A percentile compares a stretch with the other conserved stretches of the same genome.
phyloP scores from a whole-genome alignment of 2,329 filamentous ascomycete species.

The Claviceps monticola region DNA sequence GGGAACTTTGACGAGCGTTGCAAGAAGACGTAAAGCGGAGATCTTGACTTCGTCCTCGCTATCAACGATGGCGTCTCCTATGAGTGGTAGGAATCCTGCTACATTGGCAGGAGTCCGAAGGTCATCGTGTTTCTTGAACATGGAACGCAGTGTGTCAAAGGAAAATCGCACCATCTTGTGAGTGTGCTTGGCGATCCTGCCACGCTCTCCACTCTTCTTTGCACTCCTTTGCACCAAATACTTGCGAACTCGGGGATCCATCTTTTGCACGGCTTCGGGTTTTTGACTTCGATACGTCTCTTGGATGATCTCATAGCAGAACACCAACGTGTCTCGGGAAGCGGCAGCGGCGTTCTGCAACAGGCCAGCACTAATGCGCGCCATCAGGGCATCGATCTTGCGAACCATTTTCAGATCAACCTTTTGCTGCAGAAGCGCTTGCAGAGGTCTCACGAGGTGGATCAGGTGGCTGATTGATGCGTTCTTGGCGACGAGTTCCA shows the following conservation, averaged over 20 bases:
- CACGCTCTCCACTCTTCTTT: slow-evolving; percentile 58
- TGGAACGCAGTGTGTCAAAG: slow-evolving; percentile 69
- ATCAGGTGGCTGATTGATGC: slow-evolving; percentile 63
- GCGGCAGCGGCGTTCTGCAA: slow-evolving; percentile 68
- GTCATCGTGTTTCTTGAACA: slow-evolving; percentile 74
- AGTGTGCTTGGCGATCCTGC: slow-evolving; percentile 61
- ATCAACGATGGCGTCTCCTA: slow-evolving; percentile 74
- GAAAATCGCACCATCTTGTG: slow-evolving; percentile 84
- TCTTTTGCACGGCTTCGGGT: slow-evolving; percentile 34
- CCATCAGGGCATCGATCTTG: slow-evolving; percentile 81
- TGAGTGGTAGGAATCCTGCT: slow-evolving; percentile 71
- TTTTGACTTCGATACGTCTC: slow-evolving; percentile 60
- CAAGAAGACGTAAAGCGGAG: slow-evolving; percentile 72
- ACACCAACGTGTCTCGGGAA: slow-evolving; percentile 72
- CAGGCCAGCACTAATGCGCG: slow-evolving; percentile 70
- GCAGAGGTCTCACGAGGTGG: slow-evolving; percentile 64
- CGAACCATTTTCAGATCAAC: slow-evolving; percentile 69
- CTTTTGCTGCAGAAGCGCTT: slow-evolving; percentile 67
- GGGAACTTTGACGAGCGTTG: slow-evolving; percentile 72
- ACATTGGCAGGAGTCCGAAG: slow-evolving; percentile 70
- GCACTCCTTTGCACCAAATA: slow-evolving; percentile 73
- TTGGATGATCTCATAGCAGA: slow-evolving; percentile 90
- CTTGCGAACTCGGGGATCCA: slow-evolving; percentile 50
- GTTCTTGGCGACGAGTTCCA: slow-evolving; percentile 79
- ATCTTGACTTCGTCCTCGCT: slow-evolving; percentile 89